Conservation (phyloP, 148 eudicot species). For the Nyssa sinensis region DNA sequence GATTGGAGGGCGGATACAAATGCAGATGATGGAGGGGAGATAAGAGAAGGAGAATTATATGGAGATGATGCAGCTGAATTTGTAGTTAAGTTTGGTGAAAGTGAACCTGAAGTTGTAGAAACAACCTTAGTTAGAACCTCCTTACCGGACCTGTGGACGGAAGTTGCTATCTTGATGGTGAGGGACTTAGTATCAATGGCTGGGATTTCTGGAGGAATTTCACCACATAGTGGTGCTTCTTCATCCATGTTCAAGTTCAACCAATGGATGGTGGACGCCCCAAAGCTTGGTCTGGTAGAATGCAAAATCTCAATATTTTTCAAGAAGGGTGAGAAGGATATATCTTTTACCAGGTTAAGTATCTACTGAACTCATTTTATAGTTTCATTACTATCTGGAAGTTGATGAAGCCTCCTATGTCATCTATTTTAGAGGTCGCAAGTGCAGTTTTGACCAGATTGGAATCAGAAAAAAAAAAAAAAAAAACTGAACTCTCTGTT, state of each 20-base stretch:
- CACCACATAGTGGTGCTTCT: slow-evolving; percentile 18
- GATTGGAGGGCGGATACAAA: slow-evolving; percentile 82
- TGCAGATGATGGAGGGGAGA: slow-evolving; percentile 83
- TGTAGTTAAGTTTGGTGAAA: slow-evolving; percentile 7
- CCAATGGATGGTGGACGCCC: neutral
- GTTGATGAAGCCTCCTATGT: slow-evolving; percentile 2
- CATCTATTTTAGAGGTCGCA: slow-evolving; percentile 5
- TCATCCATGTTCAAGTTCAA: slow-evolving; percentile 33
- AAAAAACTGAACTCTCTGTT: slow-evolving; percentile 12
- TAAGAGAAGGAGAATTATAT: slow-evolving; percentile 58
- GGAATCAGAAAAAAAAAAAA: neutral
- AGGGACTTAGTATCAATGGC: slow-evolving; percentile 29
- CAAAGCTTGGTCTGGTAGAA: no score
- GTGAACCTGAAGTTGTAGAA: slow-evolving; percentile 15
- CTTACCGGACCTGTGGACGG: slow-evolving; percentile 21
- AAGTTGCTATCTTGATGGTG: slow-evolving; percentile 37
- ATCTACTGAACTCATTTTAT: slow-evolving; percentile 6
- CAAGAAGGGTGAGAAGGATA: slow-evolving; percentile 9
- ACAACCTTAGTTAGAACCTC: slow-evolving; percentile 12
- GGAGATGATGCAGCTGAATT: slow-evolving; percentile 42
- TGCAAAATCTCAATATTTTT: neutral
- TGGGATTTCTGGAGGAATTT: slow-evolving; percentile 19
- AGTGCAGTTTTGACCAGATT: neutral
- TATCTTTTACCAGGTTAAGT: slow-evolving; percentile 2
- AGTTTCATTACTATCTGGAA: neutral